A percentile compares a stretch with the other conserved stretches of the same genome.
Evolutionary conservation across 129 eudicot genomes (phyloP).

Genomic region (Centella asiatica): DNA sequence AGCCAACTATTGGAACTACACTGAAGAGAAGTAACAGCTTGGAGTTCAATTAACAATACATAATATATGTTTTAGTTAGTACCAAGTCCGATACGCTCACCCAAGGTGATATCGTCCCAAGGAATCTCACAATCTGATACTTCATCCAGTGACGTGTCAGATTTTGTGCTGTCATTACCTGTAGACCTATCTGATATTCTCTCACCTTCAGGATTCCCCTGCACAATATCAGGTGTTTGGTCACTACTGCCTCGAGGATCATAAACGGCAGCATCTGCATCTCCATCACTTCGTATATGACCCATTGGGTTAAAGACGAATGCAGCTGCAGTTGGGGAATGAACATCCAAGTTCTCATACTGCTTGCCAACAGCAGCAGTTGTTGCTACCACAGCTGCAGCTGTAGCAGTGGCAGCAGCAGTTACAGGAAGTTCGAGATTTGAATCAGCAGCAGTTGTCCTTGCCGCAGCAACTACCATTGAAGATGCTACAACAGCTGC

Average conservation of each 20-base stretch:
- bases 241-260: slow-evolving; percentile 31
- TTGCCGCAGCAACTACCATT: slow-evolving; percentile 69
- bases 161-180: slow-evolving; percentile 55
- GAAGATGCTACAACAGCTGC: slow-evolving; percentile 95
- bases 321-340: slow-evolving; percentile 39
- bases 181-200: slow-evolving; percentile 78
- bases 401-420: slow-evolving; percentile 79
- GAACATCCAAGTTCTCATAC: slow-evolving; percentile 34
- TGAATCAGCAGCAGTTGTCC: slow-evolving; percentile 38
- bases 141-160: slow-evolving; percentile 64
- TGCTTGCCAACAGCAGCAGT: slow-evolving; percentile 63
- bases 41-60: background rate
- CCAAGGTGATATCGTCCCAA: slow-evolving; percentile 89
- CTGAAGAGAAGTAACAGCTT: background rate
- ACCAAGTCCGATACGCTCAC: slow-evolving; percentile 98
- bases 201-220: slow-evolving; percentile 48
- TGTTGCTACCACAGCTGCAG: slow-evolving; percentile 76
- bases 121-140: slow-evolving; percentile 90
- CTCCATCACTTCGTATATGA: slow-evolving; percentile 36
- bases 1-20: slow-evolving; percentile 2
- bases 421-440: slow-evolving; percentile 66
- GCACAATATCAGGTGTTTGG: background rate
- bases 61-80: slow-evolving; percentile 7
- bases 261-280: slow-evolving; percentile 24
- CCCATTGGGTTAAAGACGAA: slow-evolving; percentile 19